These are phyloP conservation scores for Sugiyamaella novakii DNA, from an alignment of 1,139 yeast species.

Conservation along the genomic window DNA sequence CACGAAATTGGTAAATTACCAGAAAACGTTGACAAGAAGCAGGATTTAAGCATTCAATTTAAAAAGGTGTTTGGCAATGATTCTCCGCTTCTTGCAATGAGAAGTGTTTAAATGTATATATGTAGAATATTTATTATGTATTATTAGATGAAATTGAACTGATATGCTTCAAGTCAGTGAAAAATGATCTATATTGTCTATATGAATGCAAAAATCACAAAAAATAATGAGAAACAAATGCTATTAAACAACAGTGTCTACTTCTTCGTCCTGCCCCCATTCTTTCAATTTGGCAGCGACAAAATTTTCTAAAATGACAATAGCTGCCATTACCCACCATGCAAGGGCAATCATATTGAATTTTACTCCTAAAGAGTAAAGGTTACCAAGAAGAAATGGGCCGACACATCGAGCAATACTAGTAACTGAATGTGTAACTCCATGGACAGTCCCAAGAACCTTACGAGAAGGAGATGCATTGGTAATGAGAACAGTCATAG, in stretches of 20 bases:
- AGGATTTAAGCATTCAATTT: constrained; percentile 31
- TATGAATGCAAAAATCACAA: constrained; percentile 10
- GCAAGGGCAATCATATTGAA: constrained; percentile 51
- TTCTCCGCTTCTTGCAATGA: constrained; percentile 32
- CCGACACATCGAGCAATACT: constrained; percentile 60
- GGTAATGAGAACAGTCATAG: constrained; percentile 39
- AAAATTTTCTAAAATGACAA: constrained; percentile 33
- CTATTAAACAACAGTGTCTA: not conserved
- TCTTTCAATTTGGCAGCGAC: constrained; percentile 34
- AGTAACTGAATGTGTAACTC: constrained; percentile 43
- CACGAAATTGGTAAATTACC: constrained; percentile 32
- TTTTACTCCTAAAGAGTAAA: constrained; percentile 51
- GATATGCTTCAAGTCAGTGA: too few relatives aligned
- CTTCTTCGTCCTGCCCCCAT: constrained; percentile 33
- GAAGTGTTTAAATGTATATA: constrained; percentile 21
- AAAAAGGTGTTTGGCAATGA: constrained; percentile 34
- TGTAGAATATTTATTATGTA: not conserved
- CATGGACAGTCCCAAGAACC: constrained; percentile 39
- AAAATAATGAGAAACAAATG: not conserved
- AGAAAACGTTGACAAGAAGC: constrained; percentile 31
- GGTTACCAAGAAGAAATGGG: constrained; percentile 57
- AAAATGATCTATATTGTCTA: not conserved
- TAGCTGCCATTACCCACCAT: constrained; percentile 52
- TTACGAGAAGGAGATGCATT: constrained; percentile 36
- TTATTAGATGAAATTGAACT: too few relatives aligned